These are phyloP conservation scores for Euphorbia tirucalli DNA, from an alignment of 345 rosid genomes.

Conservation along the genomic window DNA sequence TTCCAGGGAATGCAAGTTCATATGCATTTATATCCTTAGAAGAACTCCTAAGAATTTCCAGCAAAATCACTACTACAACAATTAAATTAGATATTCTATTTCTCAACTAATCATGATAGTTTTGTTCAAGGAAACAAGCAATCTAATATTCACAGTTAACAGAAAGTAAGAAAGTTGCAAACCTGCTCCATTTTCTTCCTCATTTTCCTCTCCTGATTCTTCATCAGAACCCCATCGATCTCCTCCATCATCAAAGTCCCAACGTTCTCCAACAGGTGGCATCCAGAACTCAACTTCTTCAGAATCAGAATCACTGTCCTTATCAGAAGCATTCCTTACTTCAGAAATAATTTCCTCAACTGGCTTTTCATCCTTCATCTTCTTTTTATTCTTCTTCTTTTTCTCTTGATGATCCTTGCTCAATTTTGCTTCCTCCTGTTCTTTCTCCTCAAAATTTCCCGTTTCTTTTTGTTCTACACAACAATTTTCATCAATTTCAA, in stretches of 20 bases:
- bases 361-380: constrained; percentile 32
- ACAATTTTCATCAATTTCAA: constrained; percentile 5
- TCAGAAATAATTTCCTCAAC: constrained; percentile 44
- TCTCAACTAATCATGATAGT: background rate
- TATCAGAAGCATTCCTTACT: constrained; percentile 39
- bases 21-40: background rate
- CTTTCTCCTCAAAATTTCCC: constrained; percentile 29
- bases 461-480: constrained; percentile 64
- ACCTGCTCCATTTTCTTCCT: constrained; percentile 53
- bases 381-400: constrained; percentile 26
- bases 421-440: constrained; percentile 21
- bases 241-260: constrained; percentile 67
- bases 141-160: background rate
- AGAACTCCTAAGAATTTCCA: background rate
- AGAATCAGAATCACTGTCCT: constrained; percentile 52
- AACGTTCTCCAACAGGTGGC: constrained; percentile 79
- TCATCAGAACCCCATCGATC: constrained; percentile 68
- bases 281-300: constrained; percentile 80
- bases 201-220: constrained; percentile 38
- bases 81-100: background rate
- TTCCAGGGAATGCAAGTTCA: background rate
- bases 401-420: constrained; percentile 26
- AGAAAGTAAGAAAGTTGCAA: background rate
- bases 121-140: background rate
- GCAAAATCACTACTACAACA: background rate